A percentile compares a stretch with the other conserved stretches of the same genome.
phyloP scores from a whole-genome alignment of 139 green algal species.

The Marvania coccoides region DNA sequence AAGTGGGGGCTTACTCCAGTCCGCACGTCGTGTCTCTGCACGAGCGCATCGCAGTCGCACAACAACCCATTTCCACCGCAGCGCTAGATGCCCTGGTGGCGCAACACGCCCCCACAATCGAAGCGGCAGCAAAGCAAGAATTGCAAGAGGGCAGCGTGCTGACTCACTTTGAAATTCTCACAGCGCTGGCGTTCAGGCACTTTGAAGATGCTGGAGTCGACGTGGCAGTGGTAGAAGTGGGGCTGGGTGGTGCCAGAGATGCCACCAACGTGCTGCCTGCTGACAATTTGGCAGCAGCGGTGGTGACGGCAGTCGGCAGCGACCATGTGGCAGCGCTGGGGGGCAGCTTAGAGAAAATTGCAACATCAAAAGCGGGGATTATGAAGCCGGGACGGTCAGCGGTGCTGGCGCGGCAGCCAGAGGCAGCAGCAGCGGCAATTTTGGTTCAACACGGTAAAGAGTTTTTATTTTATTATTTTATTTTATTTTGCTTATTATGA shows the following conservation, averaged over 20 bases:
- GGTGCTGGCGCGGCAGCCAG: conserved; percentile 54
- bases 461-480: too few species aligned
- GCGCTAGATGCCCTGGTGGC: conserved; percentile 22
- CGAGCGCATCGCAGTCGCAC: conserved; percentile 63
- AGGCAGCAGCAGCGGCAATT: conserved; percentile 26
- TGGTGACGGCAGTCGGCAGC: conserved; percentile 35
- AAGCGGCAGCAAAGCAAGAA: conserved; percentile 9
- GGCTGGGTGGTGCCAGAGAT: conserved; percentile 68
- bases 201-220: conserved; percentile 59
- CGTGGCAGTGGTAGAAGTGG: conserved; percentile 74
- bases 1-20: conserved; percentile 70
- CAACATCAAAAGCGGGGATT: conserved; percentile 74
- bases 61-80: conserved; percentile 1
- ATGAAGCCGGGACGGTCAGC: conserved; percentile 48
- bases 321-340: conserved; percentile 72
- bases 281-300: conserved; percentile 22
- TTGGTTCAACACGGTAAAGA: conserved; percentile 23
- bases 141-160: conserved; percentile 28
- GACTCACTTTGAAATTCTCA: conserved; percentile 80
- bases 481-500: too few species aligned
- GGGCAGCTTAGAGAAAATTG: conserved; percentile 52
- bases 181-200: conserved; percentile 62
- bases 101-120: not conserved
- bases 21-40: conserved; percentile 67
- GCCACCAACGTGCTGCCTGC: conserved; percentile 74